Conservation (phyloP, 1,139 yeast genomes). For the Taphrina betulina region DNA sequence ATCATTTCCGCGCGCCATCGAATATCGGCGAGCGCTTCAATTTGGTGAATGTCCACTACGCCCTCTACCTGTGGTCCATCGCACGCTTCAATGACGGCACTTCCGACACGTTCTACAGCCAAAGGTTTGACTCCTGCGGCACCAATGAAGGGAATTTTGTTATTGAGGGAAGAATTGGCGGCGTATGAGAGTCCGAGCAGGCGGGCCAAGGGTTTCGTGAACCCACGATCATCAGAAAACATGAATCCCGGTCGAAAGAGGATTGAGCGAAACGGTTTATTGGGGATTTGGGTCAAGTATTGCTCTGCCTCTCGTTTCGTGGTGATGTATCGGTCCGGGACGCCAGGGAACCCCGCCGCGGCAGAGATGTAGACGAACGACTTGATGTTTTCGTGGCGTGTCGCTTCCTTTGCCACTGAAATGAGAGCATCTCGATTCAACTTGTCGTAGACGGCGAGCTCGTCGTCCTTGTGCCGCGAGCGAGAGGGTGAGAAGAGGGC, state of each 20-base stretch:
- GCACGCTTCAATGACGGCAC: slow-evolving; percentile 31
- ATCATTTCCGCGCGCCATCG: slow-evolving; percentile 28
- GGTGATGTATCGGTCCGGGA: slow-evolving; percentile 33
- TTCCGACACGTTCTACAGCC: slow-evolving; percentile 32
- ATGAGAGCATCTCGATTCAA: slow-evolving; percentile 27
- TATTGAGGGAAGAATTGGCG: slow-evolving; percentile 23
- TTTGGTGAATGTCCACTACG: slow-evolving; percentile 18
- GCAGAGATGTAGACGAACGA: slow-evolving; percentile 36
- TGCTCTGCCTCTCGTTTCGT: slow-evolving; percentile 35
- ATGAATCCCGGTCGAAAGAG: slow-evolving; percentile 35
- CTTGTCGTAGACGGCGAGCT: slow-evolving; percentile 1
- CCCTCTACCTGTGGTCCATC: slow-evolving; percentile 13
- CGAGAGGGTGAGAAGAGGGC: neutral
- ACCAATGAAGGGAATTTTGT: slow-evolving; percentile 13
- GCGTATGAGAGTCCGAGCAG: slow-evolving; percentile 27
- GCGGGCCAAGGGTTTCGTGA: slow-evolving; percentile 5
- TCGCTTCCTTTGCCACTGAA: slow-evolving; percentile 9
- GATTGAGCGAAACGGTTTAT: slow-evolving; percentile 23
- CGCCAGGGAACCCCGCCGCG: slow-evolving; percentile 34
- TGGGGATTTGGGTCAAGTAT: neutral
- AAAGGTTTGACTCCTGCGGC: slow-evolving; percentile 35
- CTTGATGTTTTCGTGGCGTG: slow-evolving; percentile 2
- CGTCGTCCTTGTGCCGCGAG: neutral
- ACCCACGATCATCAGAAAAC: slow-evolving; percentile 1
- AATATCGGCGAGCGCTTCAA: slow-evolving; percentile 29